These are phyloP conservation scores for Arthrobotrys conoides DNA, from an alignment of 2,329 filamentous ascomycete species.

Conservation along the genomic window DNA sequence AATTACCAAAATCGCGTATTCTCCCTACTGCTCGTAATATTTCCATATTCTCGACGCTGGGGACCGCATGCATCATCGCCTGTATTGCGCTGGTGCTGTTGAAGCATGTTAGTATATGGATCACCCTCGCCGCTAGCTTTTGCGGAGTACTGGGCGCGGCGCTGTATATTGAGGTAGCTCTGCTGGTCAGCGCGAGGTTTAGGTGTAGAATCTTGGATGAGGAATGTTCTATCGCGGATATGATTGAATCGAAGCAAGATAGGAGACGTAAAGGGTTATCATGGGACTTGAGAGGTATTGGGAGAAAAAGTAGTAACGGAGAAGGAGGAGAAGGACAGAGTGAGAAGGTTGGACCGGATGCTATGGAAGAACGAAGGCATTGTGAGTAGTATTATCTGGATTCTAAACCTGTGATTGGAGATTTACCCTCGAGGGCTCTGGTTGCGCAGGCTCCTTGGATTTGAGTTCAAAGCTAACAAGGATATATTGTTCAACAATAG, in stretches of 20 bases:
- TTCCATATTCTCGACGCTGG: conserved; percentile 50
- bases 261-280: conserved; percentile 43
- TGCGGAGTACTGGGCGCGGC: conserved; percentile 53
- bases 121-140: conserved; percentile 46
- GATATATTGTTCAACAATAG: conserved; percentile 37
- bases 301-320: conserved; percentile 20
- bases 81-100: conserved; percentile 54
- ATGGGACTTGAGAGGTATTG: conserved; percentile 51
- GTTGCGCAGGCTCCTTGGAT: neutral
- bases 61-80: conserved; percentile 43
- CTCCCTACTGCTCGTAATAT: conserved; percentile 56
- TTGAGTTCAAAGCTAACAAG: conserved; percentile 33
- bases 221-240: conserved; percentile 51
- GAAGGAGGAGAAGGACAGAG: conserved; percentile 21
- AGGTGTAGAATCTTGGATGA: conserved; percentile 49
- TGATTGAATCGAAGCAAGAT: conserved; percentile 30
- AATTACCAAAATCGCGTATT: conserved; percentile 48
- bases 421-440: neutral
- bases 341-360: neutral
- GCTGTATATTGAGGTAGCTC: conserved; percentile 51
- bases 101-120: conserved; percentile 47
- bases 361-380: conserved; percentile 27
- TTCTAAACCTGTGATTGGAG: neutral
- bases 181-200: conserved; percentile 52
- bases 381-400: conserved; percentile 18